phyloP scores from a whole-genome alignment of 2,329 filamentous ascomycete species.

The Xylariaceae sp. region DNA sequence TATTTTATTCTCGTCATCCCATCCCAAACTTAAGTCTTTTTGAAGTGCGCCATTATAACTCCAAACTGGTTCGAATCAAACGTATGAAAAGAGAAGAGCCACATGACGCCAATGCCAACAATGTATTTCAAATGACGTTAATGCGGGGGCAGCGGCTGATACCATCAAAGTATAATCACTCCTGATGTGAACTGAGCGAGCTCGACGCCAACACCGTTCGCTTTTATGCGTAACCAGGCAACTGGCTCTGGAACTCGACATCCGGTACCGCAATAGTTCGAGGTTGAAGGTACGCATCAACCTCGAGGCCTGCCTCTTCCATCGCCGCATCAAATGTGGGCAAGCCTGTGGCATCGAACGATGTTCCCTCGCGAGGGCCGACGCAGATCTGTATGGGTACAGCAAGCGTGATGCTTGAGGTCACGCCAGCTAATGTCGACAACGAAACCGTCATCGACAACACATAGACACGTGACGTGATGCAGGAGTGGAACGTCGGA shows the following conservation, averaged over 20 bases:
- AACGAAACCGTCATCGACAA: constrained; percentile 43
- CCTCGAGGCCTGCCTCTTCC: constrained; percentile 32
- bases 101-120: too few species aligned
- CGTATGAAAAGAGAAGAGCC: too few species aligned
- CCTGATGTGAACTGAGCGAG: too few species aligned
- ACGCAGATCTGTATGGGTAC: constrained; percentile 52
- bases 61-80: too few species aligned
- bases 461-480: constrained; percentile 52
- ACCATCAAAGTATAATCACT: too few species aligned
- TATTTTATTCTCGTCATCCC: too few species aligned
- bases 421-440: constrained; percentile 28
- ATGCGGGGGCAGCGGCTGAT: too few species aligned
- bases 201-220: too few species aligned
- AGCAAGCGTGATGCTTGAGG: constrained; percentile 40
- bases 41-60: too few species aligned
- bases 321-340: constrained; percentile 50
- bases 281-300: constrained; percentile 41
- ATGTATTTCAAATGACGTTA: too few species aligned
- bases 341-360: constrained; percentile 17
- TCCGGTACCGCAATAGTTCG: constrained; percentile 36
- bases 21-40: too few species aligned
- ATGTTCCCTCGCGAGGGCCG: constrained; percentile 25
- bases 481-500: constrained; percentile 56
- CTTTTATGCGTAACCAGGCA: constrained; percentile 37
- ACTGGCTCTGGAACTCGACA: constrained; percentile 27